phyloP scores from a whole-genome alignment of 352 stramenopile species.

The Pythium scleroteichum region DNA sequence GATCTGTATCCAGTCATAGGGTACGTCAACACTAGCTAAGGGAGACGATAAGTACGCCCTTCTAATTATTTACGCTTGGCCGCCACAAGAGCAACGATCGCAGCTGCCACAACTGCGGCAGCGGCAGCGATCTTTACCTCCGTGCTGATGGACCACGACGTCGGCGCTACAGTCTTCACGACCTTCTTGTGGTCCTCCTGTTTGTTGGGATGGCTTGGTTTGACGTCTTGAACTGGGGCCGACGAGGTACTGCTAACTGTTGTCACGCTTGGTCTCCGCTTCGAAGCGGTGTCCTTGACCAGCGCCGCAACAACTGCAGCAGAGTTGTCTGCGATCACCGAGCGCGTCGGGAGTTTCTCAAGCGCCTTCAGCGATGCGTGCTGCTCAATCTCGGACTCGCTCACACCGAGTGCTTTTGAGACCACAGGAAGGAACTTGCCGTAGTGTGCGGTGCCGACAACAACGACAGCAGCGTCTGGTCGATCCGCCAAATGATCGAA shows the following conservation, averaged over 20 bases:
- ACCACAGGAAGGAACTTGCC: constrained; percentile 97
- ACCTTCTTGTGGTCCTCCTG: constrained; percentile 25
- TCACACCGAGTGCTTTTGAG: constrained; percentile 82
- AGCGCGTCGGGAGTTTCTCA: constrained; percentile 66
- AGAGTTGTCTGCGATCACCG: constrained; percentile 65
- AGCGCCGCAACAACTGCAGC: constrained; percentile 57
- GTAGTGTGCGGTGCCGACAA: constrained; percentile 96
- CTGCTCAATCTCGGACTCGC: constrained; percentile 64
- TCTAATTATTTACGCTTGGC: constrained; percentile 42
- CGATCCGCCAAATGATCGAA: constrained; percentile 58
- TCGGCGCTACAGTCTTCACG: neutral
- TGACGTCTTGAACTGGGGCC: too few species aligned
- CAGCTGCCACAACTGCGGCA: constrained; percentile 40
- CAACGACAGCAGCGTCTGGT: constrained; percentile 81
- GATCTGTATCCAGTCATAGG: too few species aligned
- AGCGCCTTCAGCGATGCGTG: constrained; percentile 76
- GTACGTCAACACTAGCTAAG: too few species aligned
- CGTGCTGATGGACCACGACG: constrained; percentile 1
- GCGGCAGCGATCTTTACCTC: constrained; percentile 18
- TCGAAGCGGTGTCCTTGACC: constrained; percentile 48
- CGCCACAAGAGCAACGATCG: constrained; percentile 38
- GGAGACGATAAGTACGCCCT: neutral
- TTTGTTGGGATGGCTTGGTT: too few species aligned
- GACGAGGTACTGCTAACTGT: constrained; percentile 1
- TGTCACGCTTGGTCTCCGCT: constrained; percentile 19